A percentile compares a stretch with the other conserved stretches of the same genome.
Evolutionary conservation across 2,329 filamentous ascomycete genomes (phyloP).

Genomic region (Phoma sp.): DNA sequence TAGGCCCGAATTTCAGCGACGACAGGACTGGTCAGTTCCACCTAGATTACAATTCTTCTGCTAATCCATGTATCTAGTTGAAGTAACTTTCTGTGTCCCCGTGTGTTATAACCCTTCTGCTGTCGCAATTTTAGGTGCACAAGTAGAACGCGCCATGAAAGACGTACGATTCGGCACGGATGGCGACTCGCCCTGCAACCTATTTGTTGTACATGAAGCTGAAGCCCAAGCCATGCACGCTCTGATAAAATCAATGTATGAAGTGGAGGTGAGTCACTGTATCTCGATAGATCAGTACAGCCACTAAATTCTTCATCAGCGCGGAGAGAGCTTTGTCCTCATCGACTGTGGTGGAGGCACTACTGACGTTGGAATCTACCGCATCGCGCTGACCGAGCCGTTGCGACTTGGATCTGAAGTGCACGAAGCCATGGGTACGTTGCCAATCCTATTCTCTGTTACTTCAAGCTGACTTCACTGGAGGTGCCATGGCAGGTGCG

Average conservation of each 20-base stretch:
- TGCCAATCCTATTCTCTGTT: no score
- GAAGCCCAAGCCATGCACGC: slow-evolving; percentile 25
- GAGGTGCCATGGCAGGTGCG: slow-evolving; percentile 12
- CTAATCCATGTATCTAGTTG: slow-evolving; percentile 6
- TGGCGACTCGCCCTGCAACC: not conserved
- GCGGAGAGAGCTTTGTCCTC: slow-evolving; percentile 17
- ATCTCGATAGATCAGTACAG: not conserved
- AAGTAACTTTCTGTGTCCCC: slow-evolving; percentile 20
- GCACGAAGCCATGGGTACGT: slow-evolving; percentile 14
- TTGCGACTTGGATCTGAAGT: slow-evolving; percentile 18
- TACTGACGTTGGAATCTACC: slow-evolving; percentile 17
- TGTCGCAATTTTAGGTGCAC: slow-evolving; percentile 6
- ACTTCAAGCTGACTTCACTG: not conserved
- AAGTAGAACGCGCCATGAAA: slow-evolving; percentile 17
- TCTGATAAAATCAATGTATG: not conserved
- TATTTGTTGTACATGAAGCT: slow-evolving; percentile 28
- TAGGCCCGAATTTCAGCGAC: not conserved
- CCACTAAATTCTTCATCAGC: not conserved
- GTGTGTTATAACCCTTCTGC: slow-evolving; percentile 18
- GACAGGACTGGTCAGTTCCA: not conserved
- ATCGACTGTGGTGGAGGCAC: slow-evolving; percentile 26
- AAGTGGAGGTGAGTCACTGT: not conserved
- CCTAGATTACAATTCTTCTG: no score
- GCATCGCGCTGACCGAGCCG: slow-evolving; percentile 13
- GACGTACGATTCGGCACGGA: slow-evolving; percentile 6